Conservation (phyloP, 148 eudicot genomes). For the Nepenthes mirabilis region DNA sequence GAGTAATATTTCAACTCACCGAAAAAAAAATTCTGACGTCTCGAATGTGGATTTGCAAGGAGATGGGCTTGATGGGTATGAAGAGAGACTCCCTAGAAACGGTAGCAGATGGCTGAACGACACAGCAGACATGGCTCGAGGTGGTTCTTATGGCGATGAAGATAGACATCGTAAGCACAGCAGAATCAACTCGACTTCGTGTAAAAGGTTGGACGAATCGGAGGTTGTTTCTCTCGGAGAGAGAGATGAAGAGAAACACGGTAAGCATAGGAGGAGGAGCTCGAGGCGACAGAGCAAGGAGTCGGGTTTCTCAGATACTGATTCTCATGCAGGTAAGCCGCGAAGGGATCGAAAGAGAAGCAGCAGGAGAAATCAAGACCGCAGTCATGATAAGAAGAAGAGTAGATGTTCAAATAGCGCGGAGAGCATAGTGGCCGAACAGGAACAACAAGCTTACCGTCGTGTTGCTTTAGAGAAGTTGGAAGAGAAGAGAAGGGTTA, state of each 20-base stretch:
- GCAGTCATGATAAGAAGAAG: not conserved
- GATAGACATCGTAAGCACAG: not conserved
- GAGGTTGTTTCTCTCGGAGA: not conserved
- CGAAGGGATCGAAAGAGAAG: not conserved
- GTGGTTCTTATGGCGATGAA: slow-evolving; percentile 1
- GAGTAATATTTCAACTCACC: not conserved
- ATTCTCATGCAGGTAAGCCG: not conserved
- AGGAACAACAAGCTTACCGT: slow-evolving; percentile 5
- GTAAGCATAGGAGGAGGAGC: slow-evolving; percentile 6
- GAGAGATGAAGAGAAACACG: not conserved
- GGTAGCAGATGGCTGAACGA: not conserved
- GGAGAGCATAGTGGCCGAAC: not conserved
- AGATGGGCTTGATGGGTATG: not conserved
- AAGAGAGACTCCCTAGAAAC: not conserved
- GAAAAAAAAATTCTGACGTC: not conserved
- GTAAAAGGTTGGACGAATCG: not conserved
- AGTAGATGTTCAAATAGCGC: not conserved
- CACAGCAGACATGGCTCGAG: not conserved
- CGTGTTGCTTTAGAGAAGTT: not conserved
- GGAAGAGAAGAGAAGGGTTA: slow-evolving; percentile 4
- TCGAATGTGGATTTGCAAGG: not conserved
- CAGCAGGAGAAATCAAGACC: not conserved
- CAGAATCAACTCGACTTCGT: not conserved
- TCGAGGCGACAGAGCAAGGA: slow-evolving; percentile 2
- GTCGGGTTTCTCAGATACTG: not conserved